These are phyloP conservation scores for Geranium rotundifolium DNA, from an alignment of 345 rosid species.

Conservation along the genomic window DNA sequence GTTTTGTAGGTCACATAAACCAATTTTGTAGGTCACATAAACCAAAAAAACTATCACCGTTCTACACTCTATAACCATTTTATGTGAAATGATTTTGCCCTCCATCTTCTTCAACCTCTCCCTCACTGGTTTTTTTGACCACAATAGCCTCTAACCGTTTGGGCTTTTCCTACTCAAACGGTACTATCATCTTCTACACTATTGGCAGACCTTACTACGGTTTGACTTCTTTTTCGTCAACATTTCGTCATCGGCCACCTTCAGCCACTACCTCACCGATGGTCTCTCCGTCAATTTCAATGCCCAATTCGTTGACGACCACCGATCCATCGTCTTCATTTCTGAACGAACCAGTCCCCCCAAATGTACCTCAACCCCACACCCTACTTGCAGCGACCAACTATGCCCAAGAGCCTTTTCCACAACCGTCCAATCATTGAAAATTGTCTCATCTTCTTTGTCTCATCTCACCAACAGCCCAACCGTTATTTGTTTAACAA, in stretches of 20 bases:
- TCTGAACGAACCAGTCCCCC: constrained; percentile 62
- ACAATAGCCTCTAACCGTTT: too few relatives aligned
- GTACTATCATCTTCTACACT: constrained; percentile 59
- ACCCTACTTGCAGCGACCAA: constrained; percentile 37
- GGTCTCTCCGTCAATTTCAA: constrained; percentile 70
- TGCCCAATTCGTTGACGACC: constrained; percentile 40
- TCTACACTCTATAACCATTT: too few relatives aligned
- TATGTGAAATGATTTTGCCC: too few relatives aligned
- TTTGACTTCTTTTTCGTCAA: constrained; percentile 27
- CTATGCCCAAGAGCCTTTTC: constrained; percentile 45
- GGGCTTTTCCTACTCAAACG: too few relatives aligned
- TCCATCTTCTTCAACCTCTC: too few relatives aligned
- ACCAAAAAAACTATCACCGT: too few relatives aligned
- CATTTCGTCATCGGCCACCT: constrained; percentile 13
- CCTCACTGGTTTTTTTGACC: too few relatives aligned
- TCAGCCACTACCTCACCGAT: constrained; percentile 50
- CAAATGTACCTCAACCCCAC: constrained; percentile 22
- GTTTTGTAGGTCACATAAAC: too few relatives aligned
- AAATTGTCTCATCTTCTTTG: constrained; percentile 41
- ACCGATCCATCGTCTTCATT: constrained; percentile 35
- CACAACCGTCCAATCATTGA: constrained; percentile 64
- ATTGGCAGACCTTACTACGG: constrained; percentile 60
- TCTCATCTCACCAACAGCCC: constrained; percentile 70
- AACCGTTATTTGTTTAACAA: constrained; percentile 38
- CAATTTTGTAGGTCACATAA: too few relatives aligned